Base-by-base conservation (phyloP, 2,329 filamentous ascomycete genomes). In the Alternaria viburni region DNA sequence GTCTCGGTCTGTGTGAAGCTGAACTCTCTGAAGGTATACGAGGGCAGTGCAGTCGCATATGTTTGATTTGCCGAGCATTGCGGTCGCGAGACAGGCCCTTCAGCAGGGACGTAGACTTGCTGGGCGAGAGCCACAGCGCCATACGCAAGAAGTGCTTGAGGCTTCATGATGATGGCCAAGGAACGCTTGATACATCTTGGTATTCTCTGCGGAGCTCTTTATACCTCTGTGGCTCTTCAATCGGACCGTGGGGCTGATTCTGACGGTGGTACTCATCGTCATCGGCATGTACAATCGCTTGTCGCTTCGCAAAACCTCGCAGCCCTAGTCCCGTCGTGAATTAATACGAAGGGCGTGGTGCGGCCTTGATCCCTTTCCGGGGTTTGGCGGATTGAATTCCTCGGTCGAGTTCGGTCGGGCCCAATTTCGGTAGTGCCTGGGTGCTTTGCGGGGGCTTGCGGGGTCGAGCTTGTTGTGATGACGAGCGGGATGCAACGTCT, bases 1-100 rank as follows among this genome's bases (percentile, higher is more conserved):
- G 80, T 82, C 54, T 80, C 77, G 5, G 79, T 80, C 62, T 81
- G 79, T 1, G 77, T 81, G 59, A 78, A 81, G 30, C 73, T 75
- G 49, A 77, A 77, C 3, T 72, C 59, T 57, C 74, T 68, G 67
- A 80, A 76, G 9, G 66, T 66, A 55, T 79, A 77, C 21, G 66
- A 69, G 52, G 73, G 78, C 45, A 59, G 65, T n/a, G 66, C 70
- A 55, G 71, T 76, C 11, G 71, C 69, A 55, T 74, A 74, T 26
- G 65, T 69, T 19, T 57, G 63, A 46, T 72, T 76, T 10, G 50
- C 56, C 11, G 66, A 59, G 59, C 77, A 80, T 62, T 75, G 73
- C 21, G 76, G 67, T 25, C 70, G 69, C 12, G 68, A 59, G 4
- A 68, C 70, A 3, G 75, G 71, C 7, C 79, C 76, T 43, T 76